These are phyloP conservation scores for Passiflora organensis DNA, from an alignment of 345 rosid genomes.

Conservation along the genomic window DNA sequence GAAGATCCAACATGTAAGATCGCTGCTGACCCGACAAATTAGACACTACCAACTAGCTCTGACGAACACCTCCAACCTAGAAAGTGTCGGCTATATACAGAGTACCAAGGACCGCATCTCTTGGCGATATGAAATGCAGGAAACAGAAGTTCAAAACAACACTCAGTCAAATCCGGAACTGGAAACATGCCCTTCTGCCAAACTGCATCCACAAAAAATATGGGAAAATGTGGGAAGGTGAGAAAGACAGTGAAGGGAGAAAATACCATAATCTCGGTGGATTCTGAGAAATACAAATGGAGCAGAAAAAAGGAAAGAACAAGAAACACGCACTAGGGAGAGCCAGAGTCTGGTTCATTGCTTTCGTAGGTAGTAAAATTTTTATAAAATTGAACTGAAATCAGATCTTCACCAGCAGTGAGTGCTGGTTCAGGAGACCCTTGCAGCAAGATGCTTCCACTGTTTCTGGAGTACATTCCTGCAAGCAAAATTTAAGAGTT, in stretches of 20 bases:
- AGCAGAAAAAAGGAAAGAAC: neutral
- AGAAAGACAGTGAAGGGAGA: neutral
- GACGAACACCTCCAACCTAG: neutral
- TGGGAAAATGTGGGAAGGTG: no score
- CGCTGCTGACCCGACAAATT: neutral
- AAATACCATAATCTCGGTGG: no score
- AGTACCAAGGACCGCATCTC: no score
- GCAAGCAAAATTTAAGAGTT: conserved; percentile 11
- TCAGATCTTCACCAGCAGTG: conserved; percentile 29
- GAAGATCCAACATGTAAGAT: neutral
- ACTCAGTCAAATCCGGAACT: conserved; percentile 16
- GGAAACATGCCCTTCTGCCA: conserved; percentile 11
- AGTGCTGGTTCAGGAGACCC: conserved; percentile 36
- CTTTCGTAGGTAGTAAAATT: conserved; percentile 20
- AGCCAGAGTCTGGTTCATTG: conserved; percentile 9
- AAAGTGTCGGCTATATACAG: no score
- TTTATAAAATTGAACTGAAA: conserved; percentile 36
- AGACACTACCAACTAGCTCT: conserved; percentile 1
- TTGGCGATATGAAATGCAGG: no score
- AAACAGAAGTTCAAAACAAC: no score
- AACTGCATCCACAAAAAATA: conserved; percentile 23
- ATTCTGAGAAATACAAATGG: neutral
- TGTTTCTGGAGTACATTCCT: conserved; percentile 34
- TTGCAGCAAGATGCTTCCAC: conserved; percentile 11
- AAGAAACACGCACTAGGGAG: conserved; percentile 15